These are phyloP conservation scores for Globisporangium parvum DNA, from an alignment of 352 stramenopile species.

Conservation along the genomic window DNA sequence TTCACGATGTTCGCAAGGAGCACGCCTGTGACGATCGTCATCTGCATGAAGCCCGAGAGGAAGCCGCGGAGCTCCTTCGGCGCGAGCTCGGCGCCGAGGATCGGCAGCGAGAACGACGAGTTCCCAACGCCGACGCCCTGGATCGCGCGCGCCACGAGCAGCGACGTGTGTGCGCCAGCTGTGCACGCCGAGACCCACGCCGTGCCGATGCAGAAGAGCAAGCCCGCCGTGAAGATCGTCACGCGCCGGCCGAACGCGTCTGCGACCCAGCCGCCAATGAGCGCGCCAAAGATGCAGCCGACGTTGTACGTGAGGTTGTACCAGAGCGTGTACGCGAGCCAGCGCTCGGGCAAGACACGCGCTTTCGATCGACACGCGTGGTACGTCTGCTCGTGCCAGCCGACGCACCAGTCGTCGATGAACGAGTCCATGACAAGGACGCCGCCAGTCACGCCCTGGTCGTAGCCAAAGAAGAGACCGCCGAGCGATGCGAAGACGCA, in stretches of 20 bases:
- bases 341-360: conserved; percentile 13
- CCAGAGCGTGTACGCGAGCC: conserved; percentile 25
- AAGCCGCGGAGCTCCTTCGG: conserved; percentile 32
- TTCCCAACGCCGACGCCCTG: conserved; percentile 21
- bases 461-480: conserved; percentile 6
- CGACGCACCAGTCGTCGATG: conserved; percentile 18
- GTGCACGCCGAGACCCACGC: conserved; percentile 7
- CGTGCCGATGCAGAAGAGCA: conserved; percentile 20
- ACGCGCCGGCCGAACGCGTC: conserved; percentile 17
- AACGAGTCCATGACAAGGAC: conserved; percentile 22
- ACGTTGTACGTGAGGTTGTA: conserved; percentile 43
- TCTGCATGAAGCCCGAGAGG: conserved; percentile 32
- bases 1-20: conserved; percentile 22
- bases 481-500: conserved; percentile 13
- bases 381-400: conserved; percentile 14
- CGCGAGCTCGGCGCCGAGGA: conserved; percentile 26
- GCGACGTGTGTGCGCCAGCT: background rate
- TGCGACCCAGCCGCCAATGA: conserved; percentile 9
- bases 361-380: background rate
- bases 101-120: conserved; percentile 23
- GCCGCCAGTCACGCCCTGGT: conserved; percentile 6
- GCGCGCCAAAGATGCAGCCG: conserved; percentile 5
- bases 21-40: conserved; percentile 26
- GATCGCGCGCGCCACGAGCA: conserved; percentile 14
- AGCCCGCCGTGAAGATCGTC: conserved; percentile 16